Evolutionary conservation across 371 early-diverging fungal genomes (phyloP), one percentile per base, ranked within the genome.

Genomic region (Mortierella sp.): DNA sequence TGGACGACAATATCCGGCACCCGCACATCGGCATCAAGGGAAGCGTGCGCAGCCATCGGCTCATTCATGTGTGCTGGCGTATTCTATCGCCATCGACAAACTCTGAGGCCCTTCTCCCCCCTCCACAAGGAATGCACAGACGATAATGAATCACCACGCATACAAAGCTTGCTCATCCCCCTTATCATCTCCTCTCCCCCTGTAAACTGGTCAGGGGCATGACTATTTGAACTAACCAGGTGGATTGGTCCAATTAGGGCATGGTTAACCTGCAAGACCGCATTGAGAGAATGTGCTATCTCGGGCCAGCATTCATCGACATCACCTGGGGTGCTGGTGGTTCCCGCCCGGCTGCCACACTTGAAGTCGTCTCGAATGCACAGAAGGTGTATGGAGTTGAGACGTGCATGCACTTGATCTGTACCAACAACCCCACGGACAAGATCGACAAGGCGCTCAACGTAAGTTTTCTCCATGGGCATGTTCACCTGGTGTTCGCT

Each of bases 251-350:
- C 24, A 2, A 14, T n/a, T 57, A 66, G 67, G 94, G 93, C 51
- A 91, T 94, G 69, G 79, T 85, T 68, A 94, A 94, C 82, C 79
- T 94, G 63, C 92, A 90, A 66, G 94, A 93, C 68, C 92, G 94
- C 52, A 86, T 94, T 79, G 89, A 87, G 80, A 68, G 96, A 80
- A 97, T 96, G 98, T 92, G 94, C 79, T 82, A 85, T 24, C 91
- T 93, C 52, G 95, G 95, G 1, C 98, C 98, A 53, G 92, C 94
- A 82, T 96, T 96, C 79, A 87, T 97, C 54, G 97, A 96, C 79
- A 93, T 97, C 22, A 97, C 98, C 7, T 97, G 98, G 98, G 93
- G 94, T 66, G 96, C 96, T 63, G 98, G 98, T 57, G 98, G 98
- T 25, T 89, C 90, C 55, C 89, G 94, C 41, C 92, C 95, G 5